Evolutionary conservation across 2,329 filamentous ascomycete species (phyloP), one percentile per base, ranked within the genome.

Genomic region (Coleophoma eucalyptorum): DNA sequence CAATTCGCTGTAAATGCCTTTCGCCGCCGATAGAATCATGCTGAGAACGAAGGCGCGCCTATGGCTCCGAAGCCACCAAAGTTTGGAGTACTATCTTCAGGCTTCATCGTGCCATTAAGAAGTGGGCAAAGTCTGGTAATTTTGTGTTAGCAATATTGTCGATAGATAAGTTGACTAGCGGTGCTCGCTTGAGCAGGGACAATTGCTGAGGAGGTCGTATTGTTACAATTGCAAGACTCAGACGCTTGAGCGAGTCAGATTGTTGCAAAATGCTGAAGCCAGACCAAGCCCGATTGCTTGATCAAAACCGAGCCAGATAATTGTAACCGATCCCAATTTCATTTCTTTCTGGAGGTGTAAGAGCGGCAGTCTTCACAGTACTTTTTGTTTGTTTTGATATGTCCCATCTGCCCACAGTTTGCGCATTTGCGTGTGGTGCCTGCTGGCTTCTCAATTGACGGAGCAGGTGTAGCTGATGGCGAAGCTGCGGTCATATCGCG

Each of bases 301-400:
- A 26, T 26, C 26, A 26, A 26, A 8, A 8, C 26, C 6, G 26
- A 7, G 26, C 26, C 26, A 26, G 5, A 26, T 26, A 5, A 26
- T 26, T 26, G 26, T 26, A 26, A 26, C 26, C 2, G 26, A 26
- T 26, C 26, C 26, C 10, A 26, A 8, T 8, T 26, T 26, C 10
- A 50, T 50, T 33, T 12, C 19, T 31, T 26, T 37, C n/a, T 38
- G 18, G 38, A 12, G 33, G 32, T 15, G 31, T 19, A 11, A 42
- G 16, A 31, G 3, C 34, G 16, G 20, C n/a, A 43, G 34, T 50
- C 51, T 48, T 50, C 47, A 52, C 57, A 62, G 55, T 81, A 94
- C 90, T 97, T 97, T 75, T 97, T 96, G 77, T 97, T 97, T 44
- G 93, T 97, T 72, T 97, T 97, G 77, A 99, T 99, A 66, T 99